Percentiles rank a stretch among this genome's conserved stretches.
These are phyloP conservation scores for Colletotrichum australisinense DNA, from an alignment of 2,329 filamentous ascomycete genomes.

Conservation along the genomic window DNA sequence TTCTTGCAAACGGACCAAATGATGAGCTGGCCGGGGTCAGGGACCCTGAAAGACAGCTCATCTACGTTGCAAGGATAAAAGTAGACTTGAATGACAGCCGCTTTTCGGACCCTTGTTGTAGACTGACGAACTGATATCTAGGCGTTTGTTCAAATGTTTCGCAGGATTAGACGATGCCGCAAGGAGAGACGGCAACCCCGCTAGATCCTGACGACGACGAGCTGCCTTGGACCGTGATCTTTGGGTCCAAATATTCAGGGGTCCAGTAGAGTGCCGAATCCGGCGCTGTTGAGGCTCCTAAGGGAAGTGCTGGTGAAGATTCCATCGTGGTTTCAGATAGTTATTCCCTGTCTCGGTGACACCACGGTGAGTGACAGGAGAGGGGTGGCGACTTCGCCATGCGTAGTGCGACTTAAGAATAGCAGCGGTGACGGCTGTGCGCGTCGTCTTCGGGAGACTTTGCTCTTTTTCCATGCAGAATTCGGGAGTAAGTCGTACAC, in stretches of 20 bases:
- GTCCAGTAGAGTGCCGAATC: constrained; percentile 13
- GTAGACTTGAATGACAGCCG: background rate
- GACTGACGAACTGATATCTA: constrained; percentile 3
- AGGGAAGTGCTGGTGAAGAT: constrained; percentile 31
- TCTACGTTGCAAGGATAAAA: background rate
- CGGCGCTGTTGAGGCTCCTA: background rate
- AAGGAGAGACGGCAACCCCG: constrained; percentile 9
- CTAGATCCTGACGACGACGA: constrained; percentile 20
- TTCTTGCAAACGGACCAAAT: constrained; percentile 25
- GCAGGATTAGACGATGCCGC: background rate
- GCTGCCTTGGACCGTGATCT: background rate
- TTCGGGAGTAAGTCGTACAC: constrained; percentile 43
- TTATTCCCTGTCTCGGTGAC: constrained; percentile 44
- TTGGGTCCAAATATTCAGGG: background rate
- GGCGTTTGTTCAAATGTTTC: constrained; percentile 26
- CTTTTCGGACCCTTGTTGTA: constrained; percentile 7
- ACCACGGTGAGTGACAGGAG: constrained; percentile 48
- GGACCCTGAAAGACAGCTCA: background rate
- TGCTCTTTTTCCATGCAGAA: constrained; percentile 44
- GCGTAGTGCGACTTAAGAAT: constrained; percentile 39
- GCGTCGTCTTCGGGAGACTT: constrained; percentile 48
- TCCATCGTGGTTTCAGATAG: constrained; percentile 44
- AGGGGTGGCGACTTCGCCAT: constrained; percentile 37
- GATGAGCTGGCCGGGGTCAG: constrained; percentile 1
- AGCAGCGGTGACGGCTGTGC: constrained; percentile 44